Conservation (phyloP, 2,329 filamentous ascomycete genomes). For the Clonostachys chloroleuca region DNA sequence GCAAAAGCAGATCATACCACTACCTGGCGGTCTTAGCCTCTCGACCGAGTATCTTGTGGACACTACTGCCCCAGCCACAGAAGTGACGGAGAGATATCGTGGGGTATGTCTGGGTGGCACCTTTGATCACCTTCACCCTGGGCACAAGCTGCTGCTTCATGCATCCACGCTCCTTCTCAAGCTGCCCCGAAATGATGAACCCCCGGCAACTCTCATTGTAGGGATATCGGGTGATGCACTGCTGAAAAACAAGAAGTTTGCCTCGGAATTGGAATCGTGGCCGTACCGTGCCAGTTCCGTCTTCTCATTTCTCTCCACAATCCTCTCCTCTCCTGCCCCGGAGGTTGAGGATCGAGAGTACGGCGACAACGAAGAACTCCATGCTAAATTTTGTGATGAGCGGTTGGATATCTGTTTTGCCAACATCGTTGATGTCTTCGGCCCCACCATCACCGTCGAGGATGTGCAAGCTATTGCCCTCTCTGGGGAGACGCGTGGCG, state of each 20-base stretch:
- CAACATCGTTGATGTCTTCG: constrained; percentile 82
- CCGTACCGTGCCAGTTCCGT: constrained; percentile 64
- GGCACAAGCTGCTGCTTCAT: constrained; percentile 94
- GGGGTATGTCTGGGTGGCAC: constrained; percentile 81
- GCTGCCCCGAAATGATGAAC: constrained; percentile 23
- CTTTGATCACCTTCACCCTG: constrained; percentile 92
- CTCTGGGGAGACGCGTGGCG: constrained; percentile 80
- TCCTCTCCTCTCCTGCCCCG: neutral
- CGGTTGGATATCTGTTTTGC: constrained; percentile 70
- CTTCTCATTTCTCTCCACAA: constrained; percentile 66
- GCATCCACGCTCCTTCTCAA: constrained; percentile 72
- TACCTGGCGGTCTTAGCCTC: constrained; percentile 48
- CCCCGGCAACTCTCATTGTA: constrained; percentile 55
- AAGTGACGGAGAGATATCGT: constrained; percentile 11
- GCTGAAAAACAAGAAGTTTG: constrained; percentile 84
- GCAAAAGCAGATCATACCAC: constrained; percentile 43
- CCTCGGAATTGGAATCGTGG: constrained; percentile 79
- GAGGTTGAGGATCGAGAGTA: too few species aligned
- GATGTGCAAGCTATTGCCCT: constrained; percentile 77
- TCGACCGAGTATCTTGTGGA: too few species aligned
- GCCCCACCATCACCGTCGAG: constrained; percentile 82
- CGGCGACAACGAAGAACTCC: constrained; percentile 15
- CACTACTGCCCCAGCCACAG: neutral
- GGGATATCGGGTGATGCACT: constrained; percentile 88
- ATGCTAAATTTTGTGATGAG: constrained; percentile 52